Evolutionary conservation across 441 rosid genomes (phyloP), one percentile per base, ranked within the genome.

Genomic region (Gossypium davidsonii): DNA sequence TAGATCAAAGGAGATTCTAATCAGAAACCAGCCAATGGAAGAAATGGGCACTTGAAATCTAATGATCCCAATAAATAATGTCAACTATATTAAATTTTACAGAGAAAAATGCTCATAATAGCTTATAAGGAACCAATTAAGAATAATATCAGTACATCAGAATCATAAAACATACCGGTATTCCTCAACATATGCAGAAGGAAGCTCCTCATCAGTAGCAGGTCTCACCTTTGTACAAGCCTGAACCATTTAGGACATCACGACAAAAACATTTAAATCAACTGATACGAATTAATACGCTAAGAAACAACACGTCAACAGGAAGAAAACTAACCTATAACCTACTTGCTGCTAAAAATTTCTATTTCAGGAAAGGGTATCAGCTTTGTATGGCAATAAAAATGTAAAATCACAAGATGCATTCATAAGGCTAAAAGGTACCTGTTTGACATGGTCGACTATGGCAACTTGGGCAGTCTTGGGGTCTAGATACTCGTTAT

Each of bases 401-500:
- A 42, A 7, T 10, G n/a, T 9, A 44, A 31, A 34, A 21, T 44
- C 62, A 48, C 28, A 61, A 34, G 64, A 51, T 66, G 53, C 71
- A 53, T 56, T 21, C 10, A 56, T 28, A 21, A 66, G 42, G 57
- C 39, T 7, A 66, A 61, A 39, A 76, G 80, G 75, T 73, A 95
- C 99, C 87, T 95, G 99, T 86, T 93, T 91, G 71, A 91, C 86
- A 86, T 95, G 99, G 80, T 95, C 89, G 61, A 95, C 85, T 53
- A 78, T 70, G 42, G 96, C 99, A 77, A 93, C 96, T 79, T 90
- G 93, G 0, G 93, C 90, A 76, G 92, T 93, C 78, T 92, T 90
- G 53, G 99, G 96, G 86, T 95, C 99, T 76, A 95, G 84, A 68
- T 79, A 95, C 84, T 88, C 89, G 63, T 85, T 88, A 76, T 83